Base-by-base conservation (phyloP, 257 asterid species). In the Cynanchum wilfordii region DNA sequence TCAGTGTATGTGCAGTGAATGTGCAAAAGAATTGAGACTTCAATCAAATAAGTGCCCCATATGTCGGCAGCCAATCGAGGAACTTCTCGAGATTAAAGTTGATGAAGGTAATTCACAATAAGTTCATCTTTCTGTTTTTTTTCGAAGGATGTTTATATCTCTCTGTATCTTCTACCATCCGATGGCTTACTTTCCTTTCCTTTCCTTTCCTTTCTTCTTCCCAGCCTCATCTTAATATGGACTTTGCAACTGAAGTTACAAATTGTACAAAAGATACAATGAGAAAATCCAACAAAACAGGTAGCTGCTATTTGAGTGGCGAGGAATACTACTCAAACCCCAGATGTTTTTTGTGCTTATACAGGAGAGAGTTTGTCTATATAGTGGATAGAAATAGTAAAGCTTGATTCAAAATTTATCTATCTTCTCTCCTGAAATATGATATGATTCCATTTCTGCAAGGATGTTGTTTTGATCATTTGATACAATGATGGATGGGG, bases 41-140 rank as follows among this genome's bases (percentile, higher is more conserved):
- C 97, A 88, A 75, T 86, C 97, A 62, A 84, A 92, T 16, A 91
- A 88, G 77, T 89, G 96, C 73, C 96, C 97, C 3, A 90, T 91
- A 66, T 92, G 97, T 72, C 88, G 96, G 73, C 96, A 89, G 76
- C 93, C 97, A 56, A 89, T 92, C 24, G 85, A 87, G 80, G 92
- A 89, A 84, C 97, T 92, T 79, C 78, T 92, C 42, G 97, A 91
- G 89, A 89, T 91, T 78, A 91, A 89, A 83, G 88, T 88, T 33
- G 92, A 84, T 40, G 84, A 85, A 88, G 95, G 95, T 85, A 89
- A 71, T 69, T 69, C 7, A 42, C 11, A 42, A 38, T 22, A 19
- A 16, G 55, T 42, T 19, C 44, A 60, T 30, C 17, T 15, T 5
- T 33, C 38, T 2, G 38, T 33, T 24, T 7, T 30, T 7, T 11